Evolutionary conservation across 2,329 filamentous ascomycete species (phyloP).

Genomic region (Scedosporium boydii): DNA sequence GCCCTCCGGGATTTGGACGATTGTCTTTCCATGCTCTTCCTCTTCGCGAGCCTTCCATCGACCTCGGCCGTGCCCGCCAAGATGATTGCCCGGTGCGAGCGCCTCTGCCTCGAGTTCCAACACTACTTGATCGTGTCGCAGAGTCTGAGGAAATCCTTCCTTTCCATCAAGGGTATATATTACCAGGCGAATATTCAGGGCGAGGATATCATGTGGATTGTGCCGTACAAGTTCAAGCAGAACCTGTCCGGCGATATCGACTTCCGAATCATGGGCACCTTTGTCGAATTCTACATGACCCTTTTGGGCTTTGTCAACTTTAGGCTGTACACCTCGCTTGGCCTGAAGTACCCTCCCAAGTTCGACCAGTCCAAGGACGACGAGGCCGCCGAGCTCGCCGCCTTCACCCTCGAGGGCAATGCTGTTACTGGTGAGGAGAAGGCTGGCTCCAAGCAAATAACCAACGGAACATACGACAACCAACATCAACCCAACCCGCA

Average conservation of each 20-base stretch:
- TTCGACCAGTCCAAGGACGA: conserved; percentile 85
- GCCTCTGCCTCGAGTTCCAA: conserved; percentile 89
- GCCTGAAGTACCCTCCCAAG: conserved; percentile 90
- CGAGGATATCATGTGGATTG: conserved; percentile 93
- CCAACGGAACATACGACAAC: conserved; percentile 36
- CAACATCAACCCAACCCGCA: conserved; percentile 50
- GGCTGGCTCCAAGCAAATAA: conserved; percentile 36
- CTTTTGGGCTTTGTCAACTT: conserved; percentile 94
- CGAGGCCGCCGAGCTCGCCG: conserved; percentile 77
- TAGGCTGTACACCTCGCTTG: conserved; percentile 81
- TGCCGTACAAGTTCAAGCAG: conserved; percentile 97
- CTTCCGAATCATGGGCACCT: conserved; percentile 98
- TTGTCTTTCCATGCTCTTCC: conserved; percentile 90
- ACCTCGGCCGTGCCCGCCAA: conserved; percentile 84
- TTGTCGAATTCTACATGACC: conserved; percentile 98
- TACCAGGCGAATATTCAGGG: conserved; percentile 97
- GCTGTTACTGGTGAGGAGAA: conserved; percentile 38
- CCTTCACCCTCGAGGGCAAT: conserved; percentile 76
- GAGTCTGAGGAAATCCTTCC: conserved; percentile 87
- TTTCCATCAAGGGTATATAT: conserved; percentile 99
- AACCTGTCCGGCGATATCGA: conserved; percentile 88
- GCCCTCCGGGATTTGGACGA: conserved; percentile 92
- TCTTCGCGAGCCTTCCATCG: conserved; percentile 93
- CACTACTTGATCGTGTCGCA: conserved; percentile 93
- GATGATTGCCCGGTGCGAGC: conserved; percentile 91